A percentile compares a stretch with the other conserved stretches of the same genome.
Evolutionary conservation across 331 rosid genomes (phyloP).

Genomic region (Spiraea crenata): DNA sequence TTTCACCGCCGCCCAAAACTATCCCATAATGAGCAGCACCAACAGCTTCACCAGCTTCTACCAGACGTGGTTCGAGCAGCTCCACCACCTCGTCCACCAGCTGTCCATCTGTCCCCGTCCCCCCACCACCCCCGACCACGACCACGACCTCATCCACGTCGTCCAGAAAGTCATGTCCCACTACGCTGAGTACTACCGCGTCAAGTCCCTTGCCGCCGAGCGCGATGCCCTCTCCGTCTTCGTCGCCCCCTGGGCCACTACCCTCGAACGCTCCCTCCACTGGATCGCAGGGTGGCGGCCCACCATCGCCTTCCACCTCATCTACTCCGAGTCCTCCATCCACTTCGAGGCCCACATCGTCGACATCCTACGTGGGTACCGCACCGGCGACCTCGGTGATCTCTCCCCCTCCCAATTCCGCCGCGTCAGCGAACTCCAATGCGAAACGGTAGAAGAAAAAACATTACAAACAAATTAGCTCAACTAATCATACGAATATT

Average conservation of each 20-base stretch:
- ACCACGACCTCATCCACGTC: conserved; percentile 22
- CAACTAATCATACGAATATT: too few species aligned
- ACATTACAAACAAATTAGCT: too few species aligned
- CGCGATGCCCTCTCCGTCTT: conserved; percentile 46
- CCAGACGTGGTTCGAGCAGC: conserved; percentile 53
- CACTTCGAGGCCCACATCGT: conserved; percentile 66
- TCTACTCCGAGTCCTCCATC: conserved; percentile 73
- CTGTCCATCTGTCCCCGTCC: conserved; percentile 32
- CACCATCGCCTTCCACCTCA: conserved; percentile 75
- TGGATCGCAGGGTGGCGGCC: conserved; percentile 94
- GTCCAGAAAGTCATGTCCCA: conserved; percentile 52
- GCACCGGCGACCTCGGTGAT: conserved; percentile 86
- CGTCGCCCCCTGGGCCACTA: conserved; percentile 68
- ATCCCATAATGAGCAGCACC: neutral
- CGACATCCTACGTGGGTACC: conserved; percentile 64
- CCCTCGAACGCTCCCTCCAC: conserved; percentile 68
- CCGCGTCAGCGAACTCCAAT: conserved; percentile 67
- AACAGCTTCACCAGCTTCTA: conserved; percentile 43
- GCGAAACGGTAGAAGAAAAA: conserved; percentile 39
- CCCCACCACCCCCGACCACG: conserved; percentile 27
- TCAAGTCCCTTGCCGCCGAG: conserved; percentile 51
- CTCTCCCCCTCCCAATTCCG: conserved; percentile 70
- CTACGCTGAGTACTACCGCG: conserved; percentile 46
- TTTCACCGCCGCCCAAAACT: neutral
- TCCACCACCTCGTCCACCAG: conserved; percentile 41